Percentiles rank a stretch among this genome's conserved stretches.
Evolutionary conservation across 1,284 basidiomycete species (phyloP).

Genomic region (Marasmius fiardii): DNA sequence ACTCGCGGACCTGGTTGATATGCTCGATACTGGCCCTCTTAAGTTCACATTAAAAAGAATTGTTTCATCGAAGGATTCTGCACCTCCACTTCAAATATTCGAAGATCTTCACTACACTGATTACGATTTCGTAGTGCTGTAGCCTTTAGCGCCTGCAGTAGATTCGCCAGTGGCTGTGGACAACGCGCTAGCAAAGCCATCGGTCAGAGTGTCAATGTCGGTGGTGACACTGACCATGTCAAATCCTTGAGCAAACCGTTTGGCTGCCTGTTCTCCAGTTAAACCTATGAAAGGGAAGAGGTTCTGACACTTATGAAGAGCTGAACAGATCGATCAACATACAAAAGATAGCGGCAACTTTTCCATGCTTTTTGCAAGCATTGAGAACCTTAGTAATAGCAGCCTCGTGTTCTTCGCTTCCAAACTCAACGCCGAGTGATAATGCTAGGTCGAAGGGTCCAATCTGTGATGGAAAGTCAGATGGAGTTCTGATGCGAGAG

Average conservation of each 20-base stretch:
- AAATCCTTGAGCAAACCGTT: slow-evolving; percentile 27
- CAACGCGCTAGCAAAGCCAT: slow-evolving; percentile 21
- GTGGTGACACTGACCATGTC: slow-evolving; percentile 32
- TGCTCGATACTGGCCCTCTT: no score
- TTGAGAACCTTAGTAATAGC: slow-evolving; percentile 24
- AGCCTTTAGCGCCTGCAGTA: no score
- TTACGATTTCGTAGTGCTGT: no score
- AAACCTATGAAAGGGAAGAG: slow-evolving; percentile 17
- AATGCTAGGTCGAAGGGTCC: slow-evolving; percentile 28
- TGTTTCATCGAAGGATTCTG: no score
- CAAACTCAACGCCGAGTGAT: slow-evolving; percentile 27
- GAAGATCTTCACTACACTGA: no score
- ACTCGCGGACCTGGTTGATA: no score
- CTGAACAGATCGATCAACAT: background rate
- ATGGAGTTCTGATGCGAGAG: background rate
- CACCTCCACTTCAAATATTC: no score
- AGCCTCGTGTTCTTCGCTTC: slow-evolving; percentile 24
- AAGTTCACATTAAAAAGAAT: no score
- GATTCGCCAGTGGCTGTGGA: slow-evolving; percentile 13
- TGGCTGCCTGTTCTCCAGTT: slow-evolving; percentile 26
- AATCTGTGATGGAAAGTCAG: slow-evolving; percentile 15
- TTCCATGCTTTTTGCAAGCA: slow-evolving; percentile 21
- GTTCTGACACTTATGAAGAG: background rate
- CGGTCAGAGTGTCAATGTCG: slow-evolving; percentile 25
- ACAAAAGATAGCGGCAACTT: slow-evolving; percentile 29